Base-by-base conservation (phyloP, 2,329 filamentous ascomycete genomes). In the Penicillium hordei region DNA sequence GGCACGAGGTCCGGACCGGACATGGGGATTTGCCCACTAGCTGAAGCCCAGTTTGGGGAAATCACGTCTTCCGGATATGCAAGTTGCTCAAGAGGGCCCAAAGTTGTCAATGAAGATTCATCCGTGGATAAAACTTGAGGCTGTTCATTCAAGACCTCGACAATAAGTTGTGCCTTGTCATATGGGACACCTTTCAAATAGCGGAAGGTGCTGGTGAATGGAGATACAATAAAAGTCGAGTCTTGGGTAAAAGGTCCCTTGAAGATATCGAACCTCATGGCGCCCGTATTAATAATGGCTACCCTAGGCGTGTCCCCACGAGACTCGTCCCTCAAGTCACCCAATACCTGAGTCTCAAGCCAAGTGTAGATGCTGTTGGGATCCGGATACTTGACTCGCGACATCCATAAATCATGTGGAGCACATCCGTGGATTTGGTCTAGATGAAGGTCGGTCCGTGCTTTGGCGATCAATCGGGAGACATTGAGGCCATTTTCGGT, bases 231-330 rank as follows among this genome's bases (percentile, higher is more conserved):
- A 70, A 86, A 97, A 0, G 89, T 91, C 4, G 88, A 89, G 72
- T 99, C 94, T 39, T 86, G 86, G 0, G 94, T 97, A 70, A 97
- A 97, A 0, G 88, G 81, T 0, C 94, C 94, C 72, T 93, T 86
- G 81, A 97, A 96, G 60, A 99, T 90, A 73, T 99, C 94, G 74
- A 97, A 99, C 44, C 94, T 89, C 64, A 99, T 86, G 4, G 90
- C 90, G 27, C 94, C 94, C 0, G 91, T 96, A 75, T 99, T 99
- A 55, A 90, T 81, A 50, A 97, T 85, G 31, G 88, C 86, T 12
- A 97, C 77, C 4, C 70, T 66, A 10, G 91, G 82, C 40, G 83
- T 81, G 55, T 86, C 81, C 25, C 82, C 79, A 4, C 88, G 81
- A 33, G 81, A 76, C 40, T 83, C 70, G 55, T 85, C 86, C 55